These are phyloP conservation scores for Chimonanthus praecox DNA, from an alignment of 164 flowering plant genomes.

Conservation along the genomic window DNA sequence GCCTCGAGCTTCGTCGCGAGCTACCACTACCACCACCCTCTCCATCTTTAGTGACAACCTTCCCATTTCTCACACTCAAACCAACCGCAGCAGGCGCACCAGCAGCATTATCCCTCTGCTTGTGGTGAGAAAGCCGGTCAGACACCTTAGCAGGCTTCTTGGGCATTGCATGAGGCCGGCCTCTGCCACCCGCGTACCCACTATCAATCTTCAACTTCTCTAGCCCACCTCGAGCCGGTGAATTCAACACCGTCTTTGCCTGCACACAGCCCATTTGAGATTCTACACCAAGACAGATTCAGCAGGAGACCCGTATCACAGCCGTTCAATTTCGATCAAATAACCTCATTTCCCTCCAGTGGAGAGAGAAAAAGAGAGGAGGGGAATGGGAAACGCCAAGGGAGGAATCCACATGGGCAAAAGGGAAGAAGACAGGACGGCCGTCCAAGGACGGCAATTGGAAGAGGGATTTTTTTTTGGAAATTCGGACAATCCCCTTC, in stretches of 20 bases:
- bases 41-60: conserved; percentile 8
- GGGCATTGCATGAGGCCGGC: conserved; percentile 17
- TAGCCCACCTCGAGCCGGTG: conserved; percentile 27
- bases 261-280: conserved; percentile 48
- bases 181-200: conserved; percentile 29
- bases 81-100: background rate
- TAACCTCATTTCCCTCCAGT: background rate
- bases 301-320: background rate
- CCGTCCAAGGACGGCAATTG: background rate
- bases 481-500: background rate
- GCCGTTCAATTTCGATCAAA: background rate
- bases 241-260: conserved; percentile 24
- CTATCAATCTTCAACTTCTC: conserved; percentile 40
- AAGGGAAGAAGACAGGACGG: background rate
- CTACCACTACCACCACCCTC: conserved; percentile 16
- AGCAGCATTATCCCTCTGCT: background rate
- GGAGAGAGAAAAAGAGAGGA: background rate
- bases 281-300: background rate
- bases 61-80: background rate
- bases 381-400: background rate
- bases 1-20: background rate
- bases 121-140: conserved; percentile 1
- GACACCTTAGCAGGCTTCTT: conserved; percentile 20
- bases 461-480: background rate
- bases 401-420: too few relatives aligned